Base-by-base conservation (phyloP, 2,329 filamentous ascomycete genomes). In the Myriosclerotinia scirpicola region DNA sequence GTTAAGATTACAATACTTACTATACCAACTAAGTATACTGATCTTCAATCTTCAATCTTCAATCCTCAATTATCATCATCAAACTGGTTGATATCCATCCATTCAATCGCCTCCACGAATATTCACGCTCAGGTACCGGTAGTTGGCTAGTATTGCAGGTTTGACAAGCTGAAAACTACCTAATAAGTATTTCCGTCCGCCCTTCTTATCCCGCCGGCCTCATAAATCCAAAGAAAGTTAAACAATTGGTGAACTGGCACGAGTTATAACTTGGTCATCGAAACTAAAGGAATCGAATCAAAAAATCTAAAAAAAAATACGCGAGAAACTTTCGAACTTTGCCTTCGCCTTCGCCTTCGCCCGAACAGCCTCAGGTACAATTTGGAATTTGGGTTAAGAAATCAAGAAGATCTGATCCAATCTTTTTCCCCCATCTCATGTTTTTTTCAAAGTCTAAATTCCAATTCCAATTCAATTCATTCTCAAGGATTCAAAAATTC, bases 41-140 rank as follows among this genome's bases (percentile, higher is more conserved):
- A 40, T 26, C 14, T 8, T 15, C 26, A 26, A 26, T 26, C 26
- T 26, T 26, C 26, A 26, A 26, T 34, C 30, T 34, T 34, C 30
- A 46, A 14, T 34, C 20, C 40, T 34, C 40, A 34, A 59, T 46
- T 34, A 34, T 20, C 20, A 34, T 20, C 20, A n/a, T 46, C 58
- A 38, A 52, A 46, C 46, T 34, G 20, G 40, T 46, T 59, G 17
- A 59, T 44, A 44, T 44, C 2, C 12, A 64, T 26, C 53, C 62
- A 64, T 58, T 64, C 53, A 56, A 64, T 34, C 40, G n/a, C 36
- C 44, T 58, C 62, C 54, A 58, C 53, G 53, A 58, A 42, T 36
- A 64, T 34, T 17, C 36, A 22, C 38, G 36, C 34, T 38, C 55
- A 6, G 22, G 22, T 40, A 42, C 20, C 34, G 8, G 52, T 36